phyloP scores from a whole-genome alignment of 2,329 filamentous ascomycete species.

The Fusarium sacchari region DNA sequence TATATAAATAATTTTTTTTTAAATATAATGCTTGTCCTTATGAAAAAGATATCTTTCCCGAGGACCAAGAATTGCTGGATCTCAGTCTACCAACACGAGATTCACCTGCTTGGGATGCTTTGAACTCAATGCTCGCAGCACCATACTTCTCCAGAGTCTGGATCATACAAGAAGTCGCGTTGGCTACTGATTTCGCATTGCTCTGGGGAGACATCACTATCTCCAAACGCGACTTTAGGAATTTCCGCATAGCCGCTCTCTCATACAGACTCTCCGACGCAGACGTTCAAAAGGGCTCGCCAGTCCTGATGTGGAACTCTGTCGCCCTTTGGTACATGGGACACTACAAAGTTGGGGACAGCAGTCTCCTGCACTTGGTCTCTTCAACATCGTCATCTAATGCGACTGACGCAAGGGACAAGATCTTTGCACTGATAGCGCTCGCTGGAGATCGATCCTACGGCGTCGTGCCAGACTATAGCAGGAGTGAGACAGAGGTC shows the following conservation, averaged over 20 bases:
- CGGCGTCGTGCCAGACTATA: background rate
- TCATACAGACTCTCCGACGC: background rate
- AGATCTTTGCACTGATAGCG: background rate
- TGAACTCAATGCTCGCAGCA: background rate
- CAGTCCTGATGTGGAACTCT: accelerated
- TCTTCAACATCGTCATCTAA: accelerated
- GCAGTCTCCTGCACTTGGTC: background rate
- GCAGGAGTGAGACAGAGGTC: background rate
- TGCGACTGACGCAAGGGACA: background rate
- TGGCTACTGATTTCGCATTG: background rate
- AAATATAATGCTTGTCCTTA: too few relatives aligned
- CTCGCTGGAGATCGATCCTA: background rate
- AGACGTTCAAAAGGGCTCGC: background rate
- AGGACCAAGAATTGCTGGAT: background rate
- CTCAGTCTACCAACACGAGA: background rate
- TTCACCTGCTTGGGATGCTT: background rate
- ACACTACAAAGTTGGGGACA: accelerated
- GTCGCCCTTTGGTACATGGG: background rate
- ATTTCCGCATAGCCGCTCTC: background rate
- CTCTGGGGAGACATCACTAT: background rate
- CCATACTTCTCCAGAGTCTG: background rate
- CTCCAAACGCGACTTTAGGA: accelerated
- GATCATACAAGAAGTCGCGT: background rate
- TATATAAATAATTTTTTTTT: too few relatives aligned
- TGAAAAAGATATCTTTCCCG: background rate